phyloP scores from a whole-genome alignment of 371 early-diverging fungal species.

The Mortierella sp. region DNA sequence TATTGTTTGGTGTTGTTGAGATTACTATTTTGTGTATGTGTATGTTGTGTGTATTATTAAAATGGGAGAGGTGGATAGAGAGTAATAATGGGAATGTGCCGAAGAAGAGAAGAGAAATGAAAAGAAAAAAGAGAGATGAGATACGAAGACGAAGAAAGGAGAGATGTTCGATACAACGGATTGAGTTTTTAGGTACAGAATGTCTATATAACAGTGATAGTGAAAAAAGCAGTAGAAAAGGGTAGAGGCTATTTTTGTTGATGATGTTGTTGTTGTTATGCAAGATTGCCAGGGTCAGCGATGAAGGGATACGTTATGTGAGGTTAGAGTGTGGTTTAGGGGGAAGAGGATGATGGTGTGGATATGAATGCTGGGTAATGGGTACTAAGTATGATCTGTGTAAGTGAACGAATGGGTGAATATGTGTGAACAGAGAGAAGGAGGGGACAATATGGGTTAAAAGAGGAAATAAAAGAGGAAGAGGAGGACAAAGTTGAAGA shows the following conservation, averaged over 20 bases:
- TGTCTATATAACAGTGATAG: background rate
- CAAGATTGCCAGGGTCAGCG: background rate
- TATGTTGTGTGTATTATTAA: background rate
- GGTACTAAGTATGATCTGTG: background rate
- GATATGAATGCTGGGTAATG: background rate
- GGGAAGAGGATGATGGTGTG: background rate
- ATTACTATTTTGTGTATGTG: background rate
- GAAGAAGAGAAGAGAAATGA: background rate
- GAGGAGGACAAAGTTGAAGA: background rate
- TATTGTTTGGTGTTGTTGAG: background rate
- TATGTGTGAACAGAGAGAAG: background rate
- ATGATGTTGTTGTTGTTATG: background rate
- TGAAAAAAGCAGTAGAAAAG: background rate
- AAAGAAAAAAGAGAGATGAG: slow-evolving; percentile 3
- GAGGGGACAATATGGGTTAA: too few relatives aligned
- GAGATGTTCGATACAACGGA: background rate
- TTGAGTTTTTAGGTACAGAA: background rate
- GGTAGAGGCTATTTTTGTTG: background rate
- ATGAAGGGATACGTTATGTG: background rate
- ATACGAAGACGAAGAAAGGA: background rate
- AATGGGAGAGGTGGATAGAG: background rate
- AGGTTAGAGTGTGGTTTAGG: background rate
- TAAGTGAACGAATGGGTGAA: background rate
- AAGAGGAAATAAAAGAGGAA: background rate
- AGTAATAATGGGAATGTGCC: background rate